These are phyloP conservation scores for Colletotrichum lini DNA, from an alignment of 2,329 filamentous ascomycete genomes.

Conservation along the genomic window DNA sequence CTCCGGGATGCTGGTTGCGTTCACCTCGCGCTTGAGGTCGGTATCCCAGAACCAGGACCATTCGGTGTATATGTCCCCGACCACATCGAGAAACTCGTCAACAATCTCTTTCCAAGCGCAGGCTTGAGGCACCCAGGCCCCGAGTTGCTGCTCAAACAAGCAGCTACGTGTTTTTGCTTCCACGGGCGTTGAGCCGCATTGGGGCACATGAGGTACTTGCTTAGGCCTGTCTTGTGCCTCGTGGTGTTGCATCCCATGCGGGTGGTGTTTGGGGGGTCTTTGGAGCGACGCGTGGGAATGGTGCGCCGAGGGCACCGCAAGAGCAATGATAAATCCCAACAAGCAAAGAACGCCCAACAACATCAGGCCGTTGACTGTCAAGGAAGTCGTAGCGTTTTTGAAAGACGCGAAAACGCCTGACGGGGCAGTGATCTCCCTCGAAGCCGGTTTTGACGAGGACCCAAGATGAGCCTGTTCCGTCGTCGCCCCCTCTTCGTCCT, in stretches of 20 bases:
- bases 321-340: neutral
- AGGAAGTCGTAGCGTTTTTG: neutral
- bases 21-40: conserved; percentile 2
- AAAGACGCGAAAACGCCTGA: neutral
- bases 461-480: neutral
- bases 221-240: neutral
- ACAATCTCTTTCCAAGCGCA: conserved; percentile 15
- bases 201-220: neutral
- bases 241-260: neutral
- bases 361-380: neutral
- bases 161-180: neutral
- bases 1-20: neutral
- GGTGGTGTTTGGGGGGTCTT: neutral
- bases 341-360: neutral
- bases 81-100: neutral
- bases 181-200: neutral
- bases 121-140: neutral
- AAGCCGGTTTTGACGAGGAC: neutral
- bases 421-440: neutral
- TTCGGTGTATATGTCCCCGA: conserved; percentile 1
- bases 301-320: neutral
- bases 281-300: neutral
- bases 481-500: neutral
- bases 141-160: conserved; percentile 2
- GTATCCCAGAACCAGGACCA: conserved; percentile 6